These are phyloP conservation scores for Colletotrichum spinosum DNA, from an alignment of 2,329 filamentous ascomycete genomes.

Conservation along the genomic window DNA sequence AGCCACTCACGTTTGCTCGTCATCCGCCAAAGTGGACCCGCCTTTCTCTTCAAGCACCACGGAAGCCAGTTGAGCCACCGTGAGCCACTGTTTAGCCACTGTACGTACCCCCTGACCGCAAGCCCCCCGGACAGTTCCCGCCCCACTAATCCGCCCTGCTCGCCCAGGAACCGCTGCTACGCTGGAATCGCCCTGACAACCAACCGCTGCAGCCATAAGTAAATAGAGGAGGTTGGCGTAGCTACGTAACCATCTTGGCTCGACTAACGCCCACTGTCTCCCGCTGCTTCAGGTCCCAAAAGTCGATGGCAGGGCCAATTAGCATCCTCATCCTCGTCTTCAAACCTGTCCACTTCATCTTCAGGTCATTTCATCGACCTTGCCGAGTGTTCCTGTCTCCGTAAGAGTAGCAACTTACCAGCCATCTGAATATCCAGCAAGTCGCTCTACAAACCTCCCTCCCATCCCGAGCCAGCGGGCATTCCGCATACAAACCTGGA, in stretches of 20 bases:
- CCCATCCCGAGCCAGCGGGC: slow-evolving; percentile 22
- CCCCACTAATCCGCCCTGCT: slow-evolving; percentile 21
- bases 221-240: slow-evolving; percentile 40
- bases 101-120: not conserved
- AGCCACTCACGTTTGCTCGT: slow-evolving; percentile 10
- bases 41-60: slow-evolving; percentile 15
- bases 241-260: slow-evolving; percentile 35
- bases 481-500: slow-evolving; percentile 24
- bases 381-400: slow-evolving; percentile 17
- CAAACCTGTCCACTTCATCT: slow-evolving; percentile 14
- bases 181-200: slow-evolving; percentile 38
- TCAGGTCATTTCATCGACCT: slow-evolving; percentile 31
- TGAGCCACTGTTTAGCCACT: not conserved
- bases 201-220: slow-evolving; percentile 28
- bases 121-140: not conserved
- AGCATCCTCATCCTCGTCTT: slow-evolving; percentile 13
- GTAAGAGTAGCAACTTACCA: slow-evolving; percentile 30
- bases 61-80: slow-evolving; percentile 7
- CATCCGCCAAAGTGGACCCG: slow-evolving; percentile 7
- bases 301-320: slow-evolving; percentile 39
- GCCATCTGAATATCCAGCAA: slow-evolving; percentile 40
- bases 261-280: slow-evolving; percentile 5
- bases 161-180: slow-evolving; percentile 36
- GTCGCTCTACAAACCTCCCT: slow-evolving; percentile 29
- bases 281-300: slow-evolving; percentile 16